phyloP scores from a whole-genome alignment of 306 rosid genomes.

The Ceratonia siliqua region DNA sequence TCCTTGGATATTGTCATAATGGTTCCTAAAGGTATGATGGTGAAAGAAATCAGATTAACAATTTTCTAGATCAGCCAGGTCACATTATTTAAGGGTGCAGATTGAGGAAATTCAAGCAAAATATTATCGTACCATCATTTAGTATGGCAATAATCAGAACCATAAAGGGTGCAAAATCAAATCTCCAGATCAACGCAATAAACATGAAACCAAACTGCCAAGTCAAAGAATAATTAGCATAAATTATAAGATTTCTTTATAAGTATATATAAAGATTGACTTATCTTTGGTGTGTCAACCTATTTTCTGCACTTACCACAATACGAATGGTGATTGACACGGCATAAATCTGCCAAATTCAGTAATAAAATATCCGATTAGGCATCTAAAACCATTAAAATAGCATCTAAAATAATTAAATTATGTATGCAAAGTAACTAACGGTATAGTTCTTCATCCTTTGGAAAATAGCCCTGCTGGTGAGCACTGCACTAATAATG shows the following conservation, averaged over 20 bases:
- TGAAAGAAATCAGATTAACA: constrained; percentile 24
- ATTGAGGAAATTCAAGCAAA: background rate
- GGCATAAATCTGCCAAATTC: constrained; percentile 73
- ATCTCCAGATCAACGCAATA: constrained; percentile 90
- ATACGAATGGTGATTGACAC: constrained; percentile 96
- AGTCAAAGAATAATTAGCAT: constrained; percentile 23
- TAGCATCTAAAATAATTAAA: constrained; percentile 5
- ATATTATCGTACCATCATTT: constrained; percentile 71
- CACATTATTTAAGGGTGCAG: background rate
- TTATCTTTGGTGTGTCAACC: background rate
- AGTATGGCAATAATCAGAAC: constrained; percentile 91
- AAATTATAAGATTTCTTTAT: background rate
- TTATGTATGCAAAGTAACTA: constrained; percentile 33
- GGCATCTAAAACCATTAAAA: background rate
- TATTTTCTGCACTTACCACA: constrained; percentile 65
- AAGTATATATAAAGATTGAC: background rate
- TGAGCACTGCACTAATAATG: constrained; percentile 88
- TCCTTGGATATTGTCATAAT: constrained; percentile 96
- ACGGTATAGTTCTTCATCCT: constrained; percentile 99
- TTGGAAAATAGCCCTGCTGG: constrained; percentile 90
- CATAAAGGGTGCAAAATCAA: constrained; percentile 97
- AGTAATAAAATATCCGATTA: constrained; percentile 19
- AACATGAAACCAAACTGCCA: constrained; percentile 90
- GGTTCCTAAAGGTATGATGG: constrained; percentile 58
- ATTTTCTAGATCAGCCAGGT: background rate